These are phyloP conservation scores for Pseudohyphozyma bogoriensis DNA, from an alignment of 768 basidiomycete species.

Conservation along the genomic window DNA sequence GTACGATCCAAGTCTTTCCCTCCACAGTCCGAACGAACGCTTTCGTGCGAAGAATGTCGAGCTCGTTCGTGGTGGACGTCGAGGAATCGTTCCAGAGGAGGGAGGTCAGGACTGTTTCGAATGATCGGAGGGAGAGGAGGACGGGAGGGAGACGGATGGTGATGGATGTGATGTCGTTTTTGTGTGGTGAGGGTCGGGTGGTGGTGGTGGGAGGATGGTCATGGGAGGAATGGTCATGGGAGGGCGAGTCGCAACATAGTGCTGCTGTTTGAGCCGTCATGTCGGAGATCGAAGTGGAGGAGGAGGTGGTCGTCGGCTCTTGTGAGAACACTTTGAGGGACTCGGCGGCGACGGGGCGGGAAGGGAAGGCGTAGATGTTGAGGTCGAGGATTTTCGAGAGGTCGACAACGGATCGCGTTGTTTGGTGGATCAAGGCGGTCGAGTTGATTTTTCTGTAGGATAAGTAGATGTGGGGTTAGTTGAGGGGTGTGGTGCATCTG, in stretches of 20 bases:
- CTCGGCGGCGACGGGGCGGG: constrained; percentile 25
- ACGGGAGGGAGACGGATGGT: constrained; percentile 60
- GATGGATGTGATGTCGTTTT: constrained; percentile 65
- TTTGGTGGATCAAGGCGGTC: constrained; percentile 60
- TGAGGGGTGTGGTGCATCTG: background rate
- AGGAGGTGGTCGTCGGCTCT: background rate
- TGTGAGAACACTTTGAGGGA: constrained; percentile 12
- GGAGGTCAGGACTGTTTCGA: constrained; percentile 71
- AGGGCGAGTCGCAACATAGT: constrained; percentile 6
- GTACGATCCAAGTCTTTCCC: constrained; percentile 56
- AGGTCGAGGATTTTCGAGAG: constrained; percentile 67
- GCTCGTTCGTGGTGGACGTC: background rate
- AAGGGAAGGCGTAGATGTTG: constrained; percentile 59
- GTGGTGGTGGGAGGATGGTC: background rate
- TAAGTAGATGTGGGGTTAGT: background rate
- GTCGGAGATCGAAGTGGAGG: too few species aligned
- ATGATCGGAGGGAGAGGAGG: constrained; percentile 43
- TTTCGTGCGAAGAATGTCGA: constrained; percentile 77
- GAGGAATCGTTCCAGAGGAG: constrained; percentile 66
- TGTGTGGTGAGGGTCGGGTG: constrained; percentile 30
- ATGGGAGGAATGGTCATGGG: constrained; percentile 8
- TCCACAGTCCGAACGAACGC: constrained; percentile 51
- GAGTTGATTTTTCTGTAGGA: constrained; percentile 55
- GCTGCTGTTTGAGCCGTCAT: too few species aligned
- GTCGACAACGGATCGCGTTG: constrained; percentile 62